Percentiles rank a stretch among this genome's conserved stretches.
Evolutionary conservation across 768 basidiomycete genomes (phyloP).

Genomic region (Trametes maxima): DNA sequence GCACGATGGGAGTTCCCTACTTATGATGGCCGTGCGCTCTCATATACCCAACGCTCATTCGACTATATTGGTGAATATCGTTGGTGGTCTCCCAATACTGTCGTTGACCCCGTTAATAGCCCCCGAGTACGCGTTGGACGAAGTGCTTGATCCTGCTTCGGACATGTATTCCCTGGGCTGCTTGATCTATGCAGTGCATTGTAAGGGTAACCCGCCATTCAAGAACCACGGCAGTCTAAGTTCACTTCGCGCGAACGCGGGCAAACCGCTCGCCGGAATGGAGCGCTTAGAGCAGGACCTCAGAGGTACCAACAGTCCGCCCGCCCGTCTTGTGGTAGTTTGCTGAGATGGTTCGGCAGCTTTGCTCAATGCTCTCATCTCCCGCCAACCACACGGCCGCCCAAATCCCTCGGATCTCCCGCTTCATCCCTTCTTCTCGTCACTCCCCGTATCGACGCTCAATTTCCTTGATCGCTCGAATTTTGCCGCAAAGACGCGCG

Average conservation of each 20-base stretch:
- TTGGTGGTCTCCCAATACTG: background rate
- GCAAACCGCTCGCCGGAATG: slow-evolving; percentile 62
- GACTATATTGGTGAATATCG: slow-evolving; percentile 83
- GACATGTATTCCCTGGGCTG: slow-evolving; percentile 95
- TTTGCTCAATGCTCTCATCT: slow-evolving; percentile 78
- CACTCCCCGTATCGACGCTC: slow-evolving; percentile 91
- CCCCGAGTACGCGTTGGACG: slow-evolving; percentile 93
- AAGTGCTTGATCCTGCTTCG: slow-evolving; percentile 80
- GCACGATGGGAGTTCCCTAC: slow-evolving; percentile 91
- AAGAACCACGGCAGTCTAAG: slow-evolving; percentile 78
- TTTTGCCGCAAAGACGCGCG: slow-evolving; percentile 90
- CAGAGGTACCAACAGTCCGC: slow-evolving; percentile 50
- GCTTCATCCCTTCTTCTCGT: slow-evolving; percentile 90
- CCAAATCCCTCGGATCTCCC: slow-evolving; percentile 82
- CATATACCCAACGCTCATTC: slow-evolving; percentile 87
- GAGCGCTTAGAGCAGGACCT: slow-evolving; percentile 70
- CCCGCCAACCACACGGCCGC: slow-evolving; percentile 70
- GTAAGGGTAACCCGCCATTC: slow-evolving; percentile 85
- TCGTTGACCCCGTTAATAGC: slow-evolving; percentile 48
- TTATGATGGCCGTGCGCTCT: slow-evolving; percentile 77
- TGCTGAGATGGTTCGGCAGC: slow-evolving; percentile 43
- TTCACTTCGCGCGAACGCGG: slow-evolving; percentile 68
- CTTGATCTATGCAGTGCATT: slow-evolving; percentile 89
- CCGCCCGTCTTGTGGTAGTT: background rate
- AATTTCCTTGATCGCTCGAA: slow-evolving; percentile 96